Conservation (phyloP, 2,329 filamentous ascomycete genomes). For the Coleophoma crateriformis region DNA sequence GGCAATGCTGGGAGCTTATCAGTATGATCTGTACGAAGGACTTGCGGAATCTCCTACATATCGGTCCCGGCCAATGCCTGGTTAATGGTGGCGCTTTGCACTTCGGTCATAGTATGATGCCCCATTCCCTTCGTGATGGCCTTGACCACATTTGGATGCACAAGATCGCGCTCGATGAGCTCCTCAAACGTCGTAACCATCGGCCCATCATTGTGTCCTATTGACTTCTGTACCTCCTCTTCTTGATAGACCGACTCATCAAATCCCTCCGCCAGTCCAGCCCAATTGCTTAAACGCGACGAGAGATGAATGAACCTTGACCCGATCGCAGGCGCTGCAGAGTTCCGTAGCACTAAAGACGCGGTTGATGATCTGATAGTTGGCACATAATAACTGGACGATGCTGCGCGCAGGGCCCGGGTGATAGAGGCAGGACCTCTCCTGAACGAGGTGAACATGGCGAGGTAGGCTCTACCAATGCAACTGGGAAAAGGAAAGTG, state of each 20-base stretch:
- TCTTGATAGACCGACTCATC: slow-evolving; percentile 1
- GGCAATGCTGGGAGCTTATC: slow-evolving; percentile 57
- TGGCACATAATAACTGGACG: slow-evolving; percentile 17
- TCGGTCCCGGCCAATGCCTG: slow-evolving; percentile 62
- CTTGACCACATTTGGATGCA: slow-evolving; percentile 23
- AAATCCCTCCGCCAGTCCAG: slow-evolving; percentile 5
- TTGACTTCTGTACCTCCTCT: background rate
- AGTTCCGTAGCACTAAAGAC: slow-evolving; percentile 10
- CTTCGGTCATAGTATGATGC: slow-evolving; percentile 83
- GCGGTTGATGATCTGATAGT: slow-evolving; percentile 18
- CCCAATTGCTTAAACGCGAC: slow-evolving; percentile 10
- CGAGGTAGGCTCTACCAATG: background rate
- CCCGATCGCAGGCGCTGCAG: slow-evolving; percentile 10
- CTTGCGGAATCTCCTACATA: slow-evolving; percentile 20
- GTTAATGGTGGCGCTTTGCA: slow-evolving; percentile 79
- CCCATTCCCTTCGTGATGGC: slow-evolving; percentile 67
- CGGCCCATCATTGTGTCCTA: background rate
- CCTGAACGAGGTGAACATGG: slow-evolving; percentile 26
- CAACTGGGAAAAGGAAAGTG: slow-evolving; percentile 3
- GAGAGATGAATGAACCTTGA: slow-evolving; percentile 23
- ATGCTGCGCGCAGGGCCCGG: slow-evolving; percentile 17
- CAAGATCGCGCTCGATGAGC: slow-evolving; percentile 20
- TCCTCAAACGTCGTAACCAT: slow-evolving; percentile 25
- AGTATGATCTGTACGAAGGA: slow-evolving; percentile 2
- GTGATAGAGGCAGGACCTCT: slow-evolving; percentile 26